phyloP scores from a whole-genome alignment of 768 basidiomycete species.

The Panaeolus cyanescens region DNA sequence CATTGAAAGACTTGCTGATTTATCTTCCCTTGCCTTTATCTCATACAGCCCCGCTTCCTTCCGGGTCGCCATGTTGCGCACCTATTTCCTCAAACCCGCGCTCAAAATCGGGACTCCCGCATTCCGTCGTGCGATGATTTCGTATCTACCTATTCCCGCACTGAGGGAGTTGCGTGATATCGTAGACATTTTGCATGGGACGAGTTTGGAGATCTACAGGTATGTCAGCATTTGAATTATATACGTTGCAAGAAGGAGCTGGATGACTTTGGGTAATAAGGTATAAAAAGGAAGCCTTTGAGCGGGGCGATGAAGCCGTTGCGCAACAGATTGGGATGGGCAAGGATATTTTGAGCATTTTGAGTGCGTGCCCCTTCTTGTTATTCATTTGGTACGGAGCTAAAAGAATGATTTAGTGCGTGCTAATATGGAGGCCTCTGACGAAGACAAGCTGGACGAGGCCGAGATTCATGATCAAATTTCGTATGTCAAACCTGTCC shows the following conservation, averaged over 20 bases:
- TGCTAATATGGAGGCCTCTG: conserved; percentile 31
- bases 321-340: conserved; percentile 36
- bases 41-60: conserved; percentile 15
- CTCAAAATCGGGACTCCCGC: conserved; percentile 26
- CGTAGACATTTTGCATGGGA: conserved; percentile 33
- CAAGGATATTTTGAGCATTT: conserved; percentile 48
- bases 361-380: conserved; percentile 32
- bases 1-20: background rate
- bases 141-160: conserved; percentile 29
- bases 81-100: conserved; percentile 18
- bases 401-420: conserved; percentile 24
- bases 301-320: conserved; percentile 33
- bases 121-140: conserved; percentile 35
- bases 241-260: no score
- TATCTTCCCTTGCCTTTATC: background rate
- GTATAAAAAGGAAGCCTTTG: conserved; percentile 35
- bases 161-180: conserved; percentile 32
- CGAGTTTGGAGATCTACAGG: conserved; percentile 35
- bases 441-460: conserved; percentile 32
- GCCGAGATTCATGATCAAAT: conserved; percentile 36
- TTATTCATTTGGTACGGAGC: background rate
- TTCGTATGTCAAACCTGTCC: conserved; percentile 9
- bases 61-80: conserved; percentile 13
- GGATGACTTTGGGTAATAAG: background rate
- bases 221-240: no score